These are phyloP conservation scores for Phytophthora boehmeriae DNA, from an alignment of 352 stramenopile genomes.

Conservation along the genomic window DNA sequence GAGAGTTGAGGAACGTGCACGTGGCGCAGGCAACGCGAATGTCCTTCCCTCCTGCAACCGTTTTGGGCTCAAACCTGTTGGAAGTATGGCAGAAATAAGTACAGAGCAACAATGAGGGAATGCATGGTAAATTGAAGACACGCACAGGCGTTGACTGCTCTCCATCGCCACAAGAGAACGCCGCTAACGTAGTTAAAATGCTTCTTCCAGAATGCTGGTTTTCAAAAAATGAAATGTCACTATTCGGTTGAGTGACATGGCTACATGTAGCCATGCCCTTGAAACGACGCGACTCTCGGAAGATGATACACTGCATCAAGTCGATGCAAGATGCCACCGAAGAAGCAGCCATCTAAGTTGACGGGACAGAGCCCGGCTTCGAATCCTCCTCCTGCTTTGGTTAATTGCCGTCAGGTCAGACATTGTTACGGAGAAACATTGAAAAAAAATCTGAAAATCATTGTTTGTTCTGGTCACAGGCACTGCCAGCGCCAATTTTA, in stretches of 20 bases:
- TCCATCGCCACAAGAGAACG: conserved; percentile 13
- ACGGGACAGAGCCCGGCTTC: conserved; percentile 26
- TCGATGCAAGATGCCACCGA: conserved; percentile 39
- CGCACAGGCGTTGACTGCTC: conserved; percentile 28
- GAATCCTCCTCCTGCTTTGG: conserved; percentile 4
- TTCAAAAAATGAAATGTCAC: background rate
- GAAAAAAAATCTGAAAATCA: background rate
- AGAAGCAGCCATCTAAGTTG: conserved; percentile 47
- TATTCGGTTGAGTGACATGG: conserved; percentile 6
- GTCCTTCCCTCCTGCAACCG: conserved; percentile 59
- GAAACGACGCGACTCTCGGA: background rate
- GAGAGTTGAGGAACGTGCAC: conserved; percentile 76
- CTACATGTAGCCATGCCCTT: conserved; percentile 1
- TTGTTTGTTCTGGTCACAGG: conserved; percentile 6
- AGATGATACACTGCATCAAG: background rate
- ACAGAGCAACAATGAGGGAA: background rate
- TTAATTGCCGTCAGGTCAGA: conserved; percentile 15
- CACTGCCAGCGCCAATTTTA: conserved; percentile 28
- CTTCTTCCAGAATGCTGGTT: background rate
- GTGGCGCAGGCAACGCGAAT: conserved; percentile 58
- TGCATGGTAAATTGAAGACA: background rate
- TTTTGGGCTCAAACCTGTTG: conserved; percentile 55
- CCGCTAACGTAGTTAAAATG: too few relatives aligned
- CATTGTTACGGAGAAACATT: background rate
- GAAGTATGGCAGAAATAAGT: background rate